Percentiles rank a stretch among this genome's conserved stretches.
These are phyloP conservation scores for Alternaria tenuissima DNA, from an alignment of 2,329 filamentous ascomycete species.

Conservation along the genomic window DNA sequence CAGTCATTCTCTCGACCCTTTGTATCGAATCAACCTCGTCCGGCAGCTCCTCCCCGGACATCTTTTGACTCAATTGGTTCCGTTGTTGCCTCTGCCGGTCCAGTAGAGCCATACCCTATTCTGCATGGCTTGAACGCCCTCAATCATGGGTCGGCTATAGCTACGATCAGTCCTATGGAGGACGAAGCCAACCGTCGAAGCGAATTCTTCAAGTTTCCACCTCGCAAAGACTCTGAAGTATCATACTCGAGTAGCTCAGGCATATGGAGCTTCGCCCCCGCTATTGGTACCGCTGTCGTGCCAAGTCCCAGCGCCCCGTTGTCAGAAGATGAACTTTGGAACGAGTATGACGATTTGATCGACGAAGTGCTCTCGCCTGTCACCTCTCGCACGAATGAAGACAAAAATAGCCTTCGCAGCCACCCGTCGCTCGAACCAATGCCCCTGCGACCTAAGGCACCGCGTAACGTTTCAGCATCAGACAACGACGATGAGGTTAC, in stretches of 20 bases:
- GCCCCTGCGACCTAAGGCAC: slow-evolving; percentile 36
- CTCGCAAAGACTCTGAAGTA: slow-evolving; percentile 74
- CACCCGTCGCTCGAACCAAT: slow-evolving; percentile 43
- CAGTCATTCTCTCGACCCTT: slow-evolving; percentile 90
- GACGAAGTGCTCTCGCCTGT: slow-evolving; percentile 69
- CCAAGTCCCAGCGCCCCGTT: slow-evolving; percentile 69
- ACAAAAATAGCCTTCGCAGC: slow-evolving; percentile 21
- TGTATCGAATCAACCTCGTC: slow-evolving; percentile 55
- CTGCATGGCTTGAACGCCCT: slow-evolving; percentile 46
- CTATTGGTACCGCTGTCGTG: slow-evolving; percentile 67
- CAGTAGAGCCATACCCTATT: slow-evolving; percentile 46
- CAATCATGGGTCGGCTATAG: slow-evolving; percentile 51
- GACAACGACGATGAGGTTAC: slow-evolving; percentile 35
- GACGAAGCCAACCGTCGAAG: slow-evolving; percentile 42
- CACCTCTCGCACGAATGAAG: slow-evolving; percentile 20
- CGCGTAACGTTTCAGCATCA: slow-evolving; percentile 41
- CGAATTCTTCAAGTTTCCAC: slow-evolving; percentile 79
- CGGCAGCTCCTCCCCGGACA: slow-evolving; percentile 41
- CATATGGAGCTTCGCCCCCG: slow-evolving; percentile 64
- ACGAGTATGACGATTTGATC: slow-evolving; percentile 90
- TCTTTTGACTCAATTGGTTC: slow-evolving; percentile 45
- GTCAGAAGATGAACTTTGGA: slow-evolving; percentile 89
- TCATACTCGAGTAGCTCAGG: slow-evolving; percentile 73
- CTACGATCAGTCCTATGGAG: slow-evolving; percentile 42
- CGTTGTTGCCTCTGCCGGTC: slow-evolving; percentile 38